Evolutionary conservation across 2,329 filamentous ascomycete species (phyloP), one percentile per base, ranked within the genome.

Genomic region (Didymosphaeria variabile): DNA sequence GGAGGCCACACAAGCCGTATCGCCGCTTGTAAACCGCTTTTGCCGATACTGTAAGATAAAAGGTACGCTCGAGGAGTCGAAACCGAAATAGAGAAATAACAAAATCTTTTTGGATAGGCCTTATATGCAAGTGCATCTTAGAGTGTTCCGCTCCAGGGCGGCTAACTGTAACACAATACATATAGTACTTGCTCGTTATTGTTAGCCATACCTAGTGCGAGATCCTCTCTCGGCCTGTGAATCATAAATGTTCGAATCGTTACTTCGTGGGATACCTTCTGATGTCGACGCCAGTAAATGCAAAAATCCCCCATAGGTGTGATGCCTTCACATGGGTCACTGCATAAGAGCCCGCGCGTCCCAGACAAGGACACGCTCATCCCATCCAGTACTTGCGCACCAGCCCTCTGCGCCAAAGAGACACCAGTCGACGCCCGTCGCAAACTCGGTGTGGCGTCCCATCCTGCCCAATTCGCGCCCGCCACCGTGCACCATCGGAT

Each of bases 351-450:
- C 84, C 69, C 88, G 89, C 42, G 94, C 91, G 82, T 99, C 95
- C 94, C 94, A 99, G 6, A 99, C 87, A 70, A 96, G 82, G 12
- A 99, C 86, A 69, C 89, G 86, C 81, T 97, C 93, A 72, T 99
- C 95, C 95, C 95, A 99, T 0, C 93, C 94, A 1, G 91, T 92
- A 64, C 92, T 96, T 2, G 95, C 94, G 68, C 94, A 94, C 95
- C 95, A 99, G 5, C 95, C 95, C 66, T 97, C 94, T 26, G 88
- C 91, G 5, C 95, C 95, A 78, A 99, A 99, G 47, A 99, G 79
- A 80, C 95, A 99, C 95, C 96, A 99, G 77, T 99, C 95, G 0
- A 98, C 91, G 8, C 95, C 95, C 3, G 93, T 97, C 10, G 91
- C 93, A 72, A 99, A 99, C 81, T 99, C 95, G 0, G 94, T 97